Conservation (phyloP, 2,329 filamentous ascomycete species). For the Xylariaceae sp. region DNA sequence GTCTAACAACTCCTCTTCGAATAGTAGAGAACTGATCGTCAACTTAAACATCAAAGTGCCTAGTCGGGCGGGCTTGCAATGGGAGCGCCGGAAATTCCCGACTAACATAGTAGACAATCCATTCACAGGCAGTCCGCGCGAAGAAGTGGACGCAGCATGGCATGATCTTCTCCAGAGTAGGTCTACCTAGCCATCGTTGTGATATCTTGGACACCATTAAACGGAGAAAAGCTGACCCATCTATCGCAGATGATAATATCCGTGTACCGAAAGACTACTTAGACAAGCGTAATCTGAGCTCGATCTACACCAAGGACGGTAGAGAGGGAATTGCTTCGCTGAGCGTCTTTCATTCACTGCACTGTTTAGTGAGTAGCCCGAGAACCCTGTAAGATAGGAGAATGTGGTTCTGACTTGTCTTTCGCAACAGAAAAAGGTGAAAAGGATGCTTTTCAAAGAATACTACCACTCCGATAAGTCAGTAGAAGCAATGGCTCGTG, state of each 20-base stretch:
- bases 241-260: constrained; percentile 14
- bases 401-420: no score
- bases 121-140: constrained; percentile 10
- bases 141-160: constrained; percentile 14
- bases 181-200: background rate
- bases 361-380: constrained; percentile 6
- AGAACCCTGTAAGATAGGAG: background rate
- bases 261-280: constrained; percentile 12
- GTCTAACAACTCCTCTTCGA: no score
- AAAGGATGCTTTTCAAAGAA: constrained; percentile 19
- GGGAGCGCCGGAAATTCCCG: constrained; percentile 10
- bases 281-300: constrained; percentile 14
- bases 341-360: constrained; percentile 13
- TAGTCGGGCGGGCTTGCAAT: constrained; percentile 7
- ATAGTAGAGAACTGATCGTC: no score
- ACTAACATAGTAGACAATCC: constrained; percentile 16
- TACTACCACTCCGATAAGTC: constrained; percentile 11
- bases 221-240: background rate
- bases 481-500: constrained; percentile 8
- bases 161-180: constrained; percentile 15
- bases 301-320: constrained; percentile 16
- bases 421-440: constrained; percentile 19
- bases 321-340: constrained; percentile 15
- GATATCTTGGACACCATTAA: no score
- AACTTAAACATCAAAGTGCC: constrained; percentile 2